A percentile compares a stretch with the other conserved stretches of the same genome.
Conservation (phyloP, 305 asterid species). For the Fraxinus sp. region DNA sequence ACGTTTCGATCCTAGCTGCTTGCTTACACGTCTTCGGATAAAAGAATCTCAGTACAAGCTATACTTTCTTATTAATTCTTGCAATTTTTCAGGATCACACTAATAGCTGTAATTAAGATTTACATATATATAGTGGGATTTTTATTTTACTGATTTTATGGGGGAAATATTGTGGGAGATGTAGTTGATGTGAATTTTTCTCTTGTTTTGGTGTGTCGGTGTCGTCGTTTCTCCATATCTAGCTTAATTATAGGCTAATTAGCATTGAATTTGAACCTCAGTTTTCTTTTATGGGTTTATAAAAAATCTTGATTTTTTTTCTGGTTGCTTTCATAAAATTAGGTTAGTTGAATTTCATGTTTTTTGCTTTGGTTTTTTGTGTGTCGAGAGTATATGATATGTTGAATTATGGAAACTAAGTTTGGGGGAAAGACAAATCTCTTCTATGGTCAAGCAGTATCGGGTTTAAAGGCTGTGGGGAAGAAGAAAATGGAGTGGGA, state of each 20-base stretch:
- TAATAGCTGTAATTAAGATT: background rate
- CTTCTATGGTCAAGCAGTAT: constrained; percentile 52
- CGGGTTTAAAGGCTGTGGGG: constrained; percentile 56
- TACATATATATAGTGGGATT: background rate
- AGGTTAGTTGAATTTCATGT: background rate
- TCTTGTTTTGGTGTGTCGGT: constrained; percentile 13
- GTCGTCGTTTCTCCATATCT: constrained; percentile 19
- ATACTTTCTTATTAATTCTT: background rate
- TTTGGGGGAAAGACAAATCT: constrained; percentile 48
- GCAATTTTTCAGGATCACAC: background rate
- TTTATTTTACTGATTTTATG: constrained; percentile 5
- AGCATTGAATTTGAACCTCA: background rate
- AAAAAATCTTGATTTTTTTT: constrained; percentile 3
- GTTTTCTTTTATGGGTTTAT: background rate
- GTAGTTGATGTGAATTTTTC: constrained; percentile 15
- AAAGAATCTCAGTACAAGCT: constrained; percentile 16
- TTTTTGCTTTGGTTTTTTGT: background rate
- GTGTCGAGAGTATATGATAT: background rate
- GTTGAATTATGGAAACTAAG: constrained; percentile 54
- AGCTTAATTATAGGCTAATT: background rate
- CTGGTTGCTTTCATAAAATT: background rate
- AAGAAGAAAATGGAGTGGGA: constrained; percentile 75
- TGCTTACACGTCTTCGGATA: constrained; percentile 19
- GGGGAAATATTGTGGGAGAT: constrained; percentile 1
- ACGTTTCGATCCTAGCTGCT: constrained; percentile 20